Evolutionary conservation across 768 basidiomycete genomes (phyloP), one percentile per base, ranked within the genome.

Genomic region (Collybia mongolica): DNA sequence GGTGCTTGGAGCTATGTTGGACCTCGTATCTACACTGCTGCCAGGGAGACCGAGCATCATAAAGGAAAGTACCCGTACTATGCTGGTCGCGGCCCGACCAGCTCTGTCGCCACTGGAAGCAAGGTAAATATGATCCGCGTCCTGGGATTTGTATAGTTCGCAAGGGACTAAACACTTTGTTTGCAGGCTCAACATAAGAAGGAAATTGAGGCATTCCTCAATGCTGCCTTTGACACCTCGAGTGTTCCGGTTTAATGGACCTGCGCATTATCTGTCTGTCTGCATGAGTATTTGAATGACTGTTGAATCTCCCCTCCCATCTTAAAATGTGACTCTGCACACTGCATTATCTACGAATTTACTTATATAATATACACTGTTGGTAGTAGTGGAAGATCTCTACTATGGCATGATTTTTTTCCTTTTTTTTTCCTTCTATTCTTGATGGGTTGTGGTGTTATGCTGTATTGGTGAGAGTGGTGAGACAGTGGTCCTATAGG

Each of bases 1-100:
- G 97, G 97, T 57, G 86, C 93, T 1, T 99, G 97, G 97, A 91
- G 88, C 37, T 97, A 99, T 63, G 84, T 97, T 52, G 94, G 90
- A 20, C 90, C 94, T 40, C 84, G 95, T 48, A 86, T 98, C 62
- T 85, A 89, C 67, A 98, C 96, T 39, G 93, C 96, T n/a, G 86
- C 90, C 41, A 84, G 86, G 60, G 78, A 91, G 72, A 96, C 95
- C 5, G 75, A 89, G 66, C 79, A 97, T 70, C 97, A 99, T 74
- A 84, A 84, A 70, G 84, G 84, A 65, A 94, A 95, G 71, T 91
- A 93, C 64, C 90, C 95, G 9, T 75, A 76, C 63, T 97, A 97
- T 63, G 96, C 95, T 36, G 94, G 97, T 15, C 84, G 97, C 49
- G 88, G 84, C 51, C 97, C 97, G 0, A 93, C 89, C 3, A 87